A percentile compares a stretch with the other conserved stretches of the same genome.
phyloP scores from a whole-genome alignment of 2,329 filamentous ascomycete species.

The Xylariaceae sp. region DNA sequence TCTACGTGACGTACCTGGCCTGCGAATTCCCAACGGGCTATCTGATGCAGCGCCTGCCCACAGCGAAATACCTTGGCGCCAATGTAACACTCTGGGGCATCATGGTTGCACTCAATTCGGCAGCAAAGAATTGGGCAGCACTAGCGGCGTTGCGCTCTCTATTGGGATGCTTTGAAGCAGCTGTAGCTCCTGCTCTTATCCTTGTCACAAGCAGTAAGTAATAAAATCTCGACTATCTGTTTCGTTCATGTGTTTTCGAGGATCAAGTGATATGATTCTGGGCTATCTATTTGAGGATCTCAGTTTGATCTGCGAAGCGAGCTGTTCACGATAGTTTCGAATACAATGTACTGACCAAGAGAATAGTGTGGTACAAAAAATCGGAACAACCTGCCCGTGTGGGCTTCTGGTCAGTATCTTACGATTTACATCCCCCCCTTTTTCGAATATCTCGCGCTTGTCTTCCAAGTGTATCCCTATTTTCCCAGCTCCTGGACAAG shows the following conservation, averaged over 20 bases:
- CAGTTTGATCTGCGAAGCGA: too few species aligned
- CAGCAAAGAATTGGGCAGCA: conserved; percentile 44
- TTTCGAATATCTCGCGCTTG: too few species aligned
- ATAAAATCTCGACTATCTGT: too few species aligned
- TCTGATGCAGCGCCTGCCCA: conserved; percentile 48
- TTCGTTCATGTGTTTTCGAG: too few species aligned
- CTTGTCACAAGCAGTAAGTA: conserved; percentile 41
- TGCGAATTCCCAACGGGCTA: conserved; percentile 35
- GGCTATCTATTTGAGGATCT: too few species aligned
- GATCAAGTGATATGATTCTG: too few species aligned
- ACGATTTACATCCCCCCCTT: too few species aligned
- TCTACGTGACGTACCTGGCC: conserved; percentile 28
- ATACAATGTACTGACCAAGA: too few species aligned
- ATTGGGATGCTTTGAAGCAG: conserved; percentile 50
- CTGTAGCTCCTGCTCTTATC: conserved; percentile 50
- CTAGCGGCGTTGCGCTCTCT: conserved; percentile 46
- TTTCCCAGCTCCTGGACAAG: too few species aligned
- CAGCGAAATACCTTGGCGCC: conserved; percentile 47
- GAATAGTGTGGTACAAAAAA: conserved; percentile 44
- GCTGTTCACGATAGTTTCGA: too few species aligned
- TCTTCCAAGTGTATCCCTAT: too few species aligned
- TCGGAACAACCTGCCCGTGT: conserved; percentile 55
- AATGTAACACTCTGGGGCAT: conserved; percentile 43
- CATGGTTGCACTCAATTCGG: conserved; percentile 43
- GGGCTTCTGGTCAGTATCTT: conserved; percentile 55